These are phyloP conservation scores for Yamadazyma dendronema DNA, from an alignment of 1,139 yeast genomes.

Conservation along the genomic window DNA sequence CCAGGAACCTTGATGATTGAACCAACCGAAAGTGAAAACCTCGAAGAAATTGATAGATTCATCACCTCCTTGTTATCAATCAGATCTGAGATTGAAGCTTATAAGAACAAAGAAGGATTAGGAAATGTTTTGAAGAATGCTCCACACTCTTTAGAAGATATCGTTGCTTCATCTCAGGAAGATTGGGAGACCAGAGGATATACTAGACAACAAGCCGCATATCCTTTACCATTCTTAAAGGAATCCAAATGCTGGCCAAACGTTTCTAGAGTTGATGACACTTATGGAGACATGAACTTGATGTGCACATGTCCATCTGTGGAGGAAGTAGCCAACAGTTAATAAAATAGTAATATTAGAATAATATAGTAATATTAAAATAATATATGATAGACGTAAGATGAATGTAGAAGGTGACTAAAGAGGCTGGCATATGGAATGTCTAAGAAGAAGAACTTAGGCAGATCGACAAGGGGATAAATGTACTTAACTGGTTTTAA, in stretches of 20 bases:
- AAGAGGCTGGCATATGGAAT: no score
- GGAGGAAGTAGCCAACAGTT: slow-evolving; percentile 51
- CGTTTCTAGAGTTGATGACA: slow-evolving; percentile 88
- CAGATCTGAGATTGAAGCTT: slow-evolving; percentile 77
- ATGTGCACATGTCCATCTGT: slow-evolving; percentile 91
- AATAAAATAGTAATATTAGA: neutral
- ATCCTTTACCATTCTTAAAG: slow-evolving; percentile 74
- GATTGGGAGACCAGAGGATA: slow-evolving; percentile 85
- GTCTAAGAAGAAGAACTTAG: no score
- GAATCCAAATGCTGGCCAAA: slow-evolving; percentile 91
- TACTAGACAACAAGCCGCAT: slow-evolving; percentile 90
- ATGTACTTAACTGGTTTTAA: no score
- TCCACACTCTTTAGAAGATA: slow-evolving; percentile 85
- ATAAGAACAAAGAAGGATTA: slow-evolving; percentile 60
- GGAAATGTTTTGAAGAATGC: slow-evolving; percentile 83
- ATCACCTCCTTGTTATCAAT: slow-evolving; percentile 84
- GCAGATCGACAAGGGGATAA: no score
- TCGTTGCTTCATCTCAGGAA: slow-evolving; percentile 52
- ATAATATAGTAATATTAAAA: neutral
- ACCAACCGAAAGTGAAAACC: slow-evolving; percentile 93
- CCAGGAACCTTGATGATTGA: slow-evolving; percentile 97
- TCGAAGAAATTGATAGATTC: slow-evolving; percentile 86
- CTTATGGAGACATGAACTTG: slow-evolving; percentile 89
- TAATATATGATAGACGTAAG: no score
- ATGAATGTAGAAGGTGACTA: no score